Base-by-base conservation (phyloP, 2,329 filamentous ascomycete genomes). In the Arthrinium puccinioides region DNA sequence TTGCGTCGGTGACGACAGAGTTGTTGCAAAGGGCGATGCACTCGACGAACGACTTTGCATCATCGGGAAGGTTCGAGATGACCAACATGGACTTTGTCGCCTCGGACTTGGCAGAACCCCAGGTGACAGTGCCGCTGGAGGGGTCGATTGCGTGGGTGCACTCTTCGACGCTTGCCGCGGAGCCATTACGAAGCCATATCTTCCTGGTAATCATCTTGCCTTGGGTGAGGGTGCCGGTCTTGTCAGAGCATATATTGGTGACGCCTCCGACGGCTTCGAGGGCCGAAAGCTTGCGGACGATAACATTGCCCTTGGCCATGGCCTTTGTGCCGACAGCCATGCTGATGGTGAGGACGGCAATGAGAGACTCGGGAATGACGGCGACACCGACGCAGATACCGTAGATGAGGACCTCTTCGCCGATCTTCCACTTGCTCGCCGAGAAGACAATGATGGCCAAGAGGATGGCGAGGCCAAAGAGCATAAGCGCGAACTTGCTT, bases 401-500 rank as follows among this genome's bases (percentile, higher is more conserved):
- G 44, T 68, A 69, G 42, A 81, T 70, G 38, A 81, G 61, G 11
- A 79, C 72, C 41, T 81, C 73, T 42, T 71, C 69, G 27, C 64
- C 57, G 30, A 79, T 59, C 2, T 68, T 33, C 59, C 71, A 81
- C 40, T 62, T 61, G 53, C 70, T 76, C 43, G 68, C 75, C 6
- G 68, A 72, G 54, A 82, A 82, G 48, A 82, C 78, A 36, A 81
- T 72, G 41, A 81, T 54, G 34, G 72, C 75, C 23, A 81, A 65
- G 3, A 79, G 49, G 38, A 80, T 64, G 29, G 77, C 88, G 35
- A 87, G 74, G 32, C 71, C 79, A 53, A 94, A 94, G 3, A 94
- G 74, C 4, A 87, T 56, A 29, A 92, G 79, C 20, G 88, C 87
- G 52, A 95, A 82, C 60, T 89, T 87, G 63, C 84, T 87, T 36